These are phyloP conservation scores for Leccinum disarticulatum DNA, from an alignment of 768 basidiomycete species.

Conservation along the genomic window DNA sequence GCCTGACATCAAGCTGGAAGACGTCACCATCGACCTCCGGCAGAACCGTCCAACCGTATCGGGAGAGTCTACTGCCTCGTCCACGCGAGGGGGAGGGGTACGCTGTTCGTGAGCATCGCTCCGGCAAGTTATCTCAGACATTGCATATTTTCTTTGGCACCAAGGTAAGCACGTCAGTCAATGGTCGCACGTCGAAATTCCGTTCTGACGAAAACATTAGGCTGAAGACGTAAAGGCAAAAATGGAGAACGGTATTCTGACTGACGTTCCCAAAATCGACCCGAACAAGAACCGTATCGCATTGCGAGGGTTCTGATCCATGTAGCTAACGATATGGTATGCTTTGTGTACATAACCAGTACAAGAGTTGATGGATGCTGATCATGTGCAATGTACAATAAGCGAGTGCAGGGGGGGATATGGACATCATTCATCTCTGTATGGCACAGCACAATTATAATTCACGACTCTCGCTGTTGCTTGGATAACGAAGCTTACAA, in stretches of 20 bases:
- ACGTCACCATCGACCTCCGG: conserved; percentile 46
- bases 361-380: no score
- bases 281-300: conserved; percentile 41
- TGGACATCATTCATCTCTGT: no score
- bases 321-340: no score
- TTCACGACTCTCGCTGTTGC: no score
- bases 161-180: conserved; percentile 34
- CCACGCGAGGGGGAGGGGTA: conserved; percentile 40
- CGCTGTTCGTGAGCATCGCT: conserved; percentile 43
- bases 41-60: conserved; percentile 46
- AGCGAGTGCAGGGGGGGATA: no score
- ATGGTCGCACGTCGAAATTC: no score
- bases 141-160: conserved; percentile 44
- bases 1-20: conserved; percentile 45
- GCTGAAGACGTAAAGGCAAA: conserved; percentile 44
- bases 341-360: no score
- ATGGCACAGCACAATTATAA: no score
- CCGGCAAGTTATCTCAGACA: conserved; percentile 42
- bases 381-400: no score
- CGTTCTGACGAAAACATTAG: conserved; percentile 18
- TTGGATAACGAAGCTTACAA: background rate
- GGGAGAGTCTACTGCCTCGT: conserved; percentile 39
- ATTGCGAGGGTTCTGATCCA: conserved; percentile 19
- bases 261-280: conserved; percentile 44
- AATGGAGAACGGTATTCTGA: conserved; percentile 45